A percentile compares a stretch with the other conserved stretches of the same genome.
These are phyloP conservation scores for Pyrenochaeta sp. DNA, from an alignment of 2,329 filamentous ascomycete genomes.

Conservation along the genomic window DNA sequence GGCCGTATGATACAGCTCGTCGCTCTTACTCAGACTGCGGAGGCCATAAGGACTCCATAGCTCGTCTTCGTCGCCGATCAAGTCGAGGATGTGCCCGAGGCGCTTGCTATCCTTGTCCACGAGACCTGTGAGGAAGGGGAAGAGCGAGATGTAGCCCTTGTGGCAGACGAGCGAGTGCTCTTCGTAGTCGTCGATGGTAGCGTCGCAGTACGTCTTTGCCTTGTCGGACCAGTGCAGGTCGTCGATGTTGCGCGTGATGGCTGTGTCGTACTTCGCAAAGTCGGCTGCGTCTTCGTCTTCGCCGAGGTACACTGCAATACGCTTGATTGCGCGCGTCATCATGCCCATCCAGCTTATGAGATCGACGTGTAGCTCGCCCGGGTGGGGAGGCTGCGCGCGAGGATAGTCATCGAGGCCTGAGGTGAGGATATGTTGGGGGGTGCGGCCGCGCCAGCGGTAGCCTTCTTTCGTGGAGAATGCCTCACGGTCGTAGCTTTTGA, in stretches of 20 bases:
- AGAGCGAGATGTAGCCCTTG: constrained; percentile 93
- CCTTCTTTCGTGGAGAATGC: constrained; percentile 89
- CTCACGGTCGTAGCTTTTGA: constrained; percentile 89
- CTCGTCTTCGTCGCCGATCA: constrained; percentile 81
- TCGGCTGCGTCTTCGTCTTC: constrained; percentile 77
- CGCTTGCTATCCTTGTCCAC: constrained; percentile 76
- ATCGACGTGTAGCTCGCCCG: constrained; percentile 93
- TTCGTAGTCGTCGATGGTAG: constrained; percentile 93
- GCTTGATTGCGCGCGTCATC: constrained; percentile 85
- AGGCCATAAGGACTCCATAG: constrained; percentile 93
- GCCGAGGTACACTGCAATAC: constrained; percentile 78
- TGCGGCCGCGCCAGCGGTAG: constrained; percentile 94
- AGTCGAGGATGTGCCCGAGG: constrained; percentile 75
- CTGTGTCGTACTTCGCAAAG: constrained; percentile 74
- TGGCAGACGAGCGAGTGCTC: constrained; percentile 90
- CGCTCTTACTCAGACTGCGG: constrained; percentile 83
- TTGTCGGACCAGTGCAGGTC: constrained; percentile 91
- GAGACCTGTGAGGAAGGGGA: constrained; percentile 88
- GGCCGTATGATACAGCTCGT: constrained; percentile 82
- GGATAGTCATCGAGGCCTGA: constrained; percentile 97
- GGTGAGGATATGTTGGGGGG: constrained; percentile 84
- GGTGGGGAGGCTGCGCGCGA: constrained; percentile 89
- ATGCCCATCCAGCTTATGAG: constrained; percentile 97
- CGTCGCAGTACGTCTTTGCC: constrained; percentile 87
- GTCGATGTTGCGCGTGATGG: constrained; percentile 84